A percentile compares a stretch with the other conserved stretches of the same genome.
Conservation (phyloP, 2,329 filamentous ascomycete genomes). For the Fusarium sp. region DNA sequence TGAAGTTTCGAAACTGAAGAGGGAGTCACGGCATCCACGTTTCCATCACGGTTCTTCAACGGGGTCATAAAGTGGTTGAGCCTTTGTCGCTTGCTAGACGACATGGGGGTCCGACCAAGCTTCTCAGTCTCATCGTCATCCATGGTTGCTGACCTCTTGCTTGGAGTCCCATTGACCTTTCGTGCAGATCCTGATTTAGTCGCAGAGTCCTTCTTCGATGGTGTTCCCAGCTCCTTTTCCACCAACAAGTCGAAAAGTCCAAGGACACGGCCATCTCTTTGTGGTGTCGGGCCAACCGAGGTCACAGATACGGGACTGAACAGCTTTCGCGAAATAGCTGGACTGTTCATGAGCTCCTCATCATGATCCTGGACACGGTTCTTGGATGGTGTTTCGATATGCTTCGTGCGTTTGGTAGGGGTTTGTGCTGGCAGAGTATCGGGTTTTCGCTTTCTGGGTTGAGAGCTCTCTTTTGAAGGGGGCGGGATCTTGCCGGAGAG, state of each 20-base stretch:
- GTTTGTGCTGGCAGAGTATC: slow-evolving; percentile 59
- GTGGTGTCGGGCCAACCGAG: slow-evolving; percentile 83
- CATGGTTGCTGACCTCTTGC: slow-evolving; percentile 57
- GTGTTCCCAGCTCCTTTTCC: slow-evolving; percentile 65
- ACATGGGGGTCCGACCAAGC: slow-evolving; percentile 66
- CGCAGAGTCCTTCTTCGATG: slow-evolving; percentile 59
- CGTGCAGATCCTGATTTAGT: slow-evolving; percentile 41
- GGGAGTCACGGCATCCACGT: slow-evolving; percentile 61
- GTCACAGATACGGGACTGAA: slow-evolving; percentile 73
- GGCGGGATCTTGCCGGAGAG: slow-evolving; percentile 67
- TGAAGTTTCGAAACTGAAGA: slow-evolving; percentile 68
- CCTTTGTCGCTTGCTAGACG: slow-evolving; percentile 72
- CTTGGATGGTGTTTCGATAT: slow-evolving; percentile 65
- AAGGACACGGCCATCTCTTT: slow-evolving; percentile 82
- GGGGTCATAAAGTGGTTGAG: slow-evolving; percentile 78
- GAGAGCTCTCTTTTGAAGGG: slow-evolving; percentile 57
- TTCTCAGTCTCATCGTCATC: slow-evolving; percentile 52
- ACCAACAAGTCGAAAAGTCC: slow-evolving; percentile 82
- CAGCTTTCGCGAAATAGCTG: slow-evolving; percentile 70
- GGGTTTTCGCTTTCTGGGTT: slow-evolving; percentile 60
- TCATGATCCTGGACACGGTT: slow-evolving; percentile 52
- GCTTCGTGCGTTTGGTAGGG: slow-evolving; percentile 66
- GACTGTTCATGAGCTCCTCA: slow-evolving; percentile 67
- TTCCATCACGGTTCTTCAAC: slow-evolving; percentile 64
- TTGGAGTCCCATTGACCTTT: slow-evolving; percentile 61